Percentiles rank a stretch among this genome's conserved stretches.
These are phyloP conservation scores for Priceomyces fermenticarens DNA, from an alignment of 805 yeast species.

Conservation along the genomic window DNA sequence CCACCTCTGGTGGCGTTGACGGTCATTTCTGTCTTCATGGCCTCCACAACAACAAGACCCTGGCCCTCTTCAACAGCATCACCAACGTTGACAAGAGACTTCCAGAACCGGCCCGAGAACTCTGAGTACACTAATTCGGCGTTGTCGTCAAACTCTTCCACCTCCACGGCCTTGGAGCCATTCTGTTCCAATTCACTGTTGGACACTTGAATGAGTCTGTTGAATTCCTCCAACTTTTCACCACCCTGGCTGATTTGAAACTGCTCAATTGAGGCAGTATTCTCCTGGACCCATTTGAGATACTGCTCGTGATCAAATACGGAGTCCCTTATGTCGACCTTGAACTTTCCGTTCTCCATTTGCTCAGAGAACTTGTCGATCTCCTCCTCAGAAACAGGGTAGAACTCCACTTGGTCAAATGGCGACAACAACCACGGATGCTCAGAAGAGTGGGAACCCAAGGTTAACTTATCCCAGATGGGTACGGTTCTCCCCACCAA, in stretches of 20 bases:
- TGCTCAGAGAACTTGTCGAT: conserved; percentile 69
- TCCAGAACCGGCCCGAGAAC: conserved; percentile 97
- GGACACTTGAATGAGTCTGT: conserved; percentile 74
- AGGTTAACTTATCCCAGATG: conserved; percentile 90
- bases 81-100: conserved; percentile 77
- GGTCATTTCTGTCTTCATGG: conserved; percentile 98
- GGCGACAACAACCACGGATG: conserved; percentile 88
- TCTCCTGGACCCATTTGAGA: conserved; percentile 70
- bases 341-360: conserved; percentile 75
- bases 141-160: conserved; percentile 65
- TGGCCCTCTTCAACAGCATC: conserved; percentile 72
- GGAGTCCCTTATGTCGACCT: conserved; percentile 69
- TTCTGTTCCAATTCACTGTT: conserved; percentile 66
- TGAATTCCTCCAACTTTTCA: conserved; percentile 82
- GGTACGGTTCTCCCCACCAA: conserved; percentile 95
- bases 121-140: conserved; percentile 89
- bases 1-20: conserved; percentile 72
- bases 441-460: conserved; percentile 59
- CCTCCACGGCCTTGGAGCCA: conserved; percentile 43
- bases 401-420: conserved; percentile 92
- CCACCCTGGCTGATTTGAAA: conserved; percentile 70
- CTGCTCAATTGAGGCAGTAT: conserved; percentile 67
- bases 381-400: conserved; percentile 85
- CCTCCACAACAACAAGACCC: conserved; percentile 86
- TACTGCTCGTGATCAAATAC: conserved; percentile 83